Percentiles rank a stretch among this genome's conserved stretches.
Evolutionary conservation across 2,329 filamentous ascomycete genomes (phyloP).

Genomic region (Beauveria australis): DNA sequence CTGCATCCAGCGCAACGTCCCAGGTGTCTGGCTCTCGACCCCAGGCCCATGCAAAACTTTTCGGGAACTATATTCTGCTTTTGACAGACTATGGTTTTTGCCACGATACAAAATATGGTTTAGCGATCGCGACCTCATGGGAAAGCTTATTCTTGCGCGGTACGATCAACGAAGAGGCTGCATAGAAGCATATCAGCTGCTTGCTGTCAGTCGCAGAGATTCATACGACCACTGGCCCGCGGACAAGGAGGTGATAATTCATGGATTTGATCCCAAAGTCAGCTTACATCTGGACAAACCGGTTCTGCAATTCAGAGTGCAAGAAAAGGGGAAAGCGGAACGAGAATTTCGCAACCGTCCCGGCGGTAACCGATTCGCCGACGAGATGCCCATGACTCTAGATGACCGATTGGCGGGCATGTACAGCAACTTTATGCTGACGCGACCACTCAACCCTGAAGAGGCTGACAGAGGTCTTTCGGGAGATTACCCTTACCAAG

Average conservation of each 20-base stretch:
- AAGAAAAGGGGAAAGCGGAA: constrained; percentile 15
- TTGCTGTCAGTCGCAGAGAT: constrained; percentile 53
- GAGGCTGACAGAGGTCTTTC: constrained; percentile 23
- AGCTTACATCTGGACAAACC: constrained; percentile 68
- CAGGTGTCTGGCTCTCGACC: constrained; percentile 41
- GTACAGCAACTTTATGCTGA: constrained; percentile 61
- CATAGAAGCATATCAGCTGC: constrained; percentile 72
- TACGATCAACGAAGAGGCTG: constrained; percentile 65
- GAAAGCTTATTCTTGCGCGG: constrained; percentile 66
- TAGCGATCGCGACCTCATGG: constrained; percentile 62
- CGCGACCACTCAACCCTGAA: constrained; percentile 38
- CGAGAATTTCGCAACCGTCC: constrained; percentile 16
- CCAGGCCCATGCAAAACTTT: constrained; percentile 56
- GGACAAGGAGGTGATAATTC: constrained; percentile 58
- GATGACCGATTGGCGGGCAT: constrained; percentile 40
- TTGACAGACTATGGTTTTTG: constrained; percentile 81
- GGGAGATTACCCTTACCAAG: constrained; percentile 34
- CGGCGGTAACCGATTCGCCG: constrained; percentile 33
- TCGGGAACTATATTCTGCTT: constrained; percentile 62
- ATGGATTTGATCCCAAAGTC: constrained; percentile 63
- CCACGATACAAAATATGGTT: constrained; percentile 79
- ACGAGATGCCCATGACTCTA: constrained; percentile 46
- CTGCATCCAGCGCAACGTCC: constrained; percentile 61
- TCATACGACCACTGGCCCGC: constrained; percentile 56
- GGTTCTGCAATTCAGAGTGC: constrained; percentile 47